Conservation (phyloP, 78 protist genomes). For the Speleostelium caveatum region DNA sequence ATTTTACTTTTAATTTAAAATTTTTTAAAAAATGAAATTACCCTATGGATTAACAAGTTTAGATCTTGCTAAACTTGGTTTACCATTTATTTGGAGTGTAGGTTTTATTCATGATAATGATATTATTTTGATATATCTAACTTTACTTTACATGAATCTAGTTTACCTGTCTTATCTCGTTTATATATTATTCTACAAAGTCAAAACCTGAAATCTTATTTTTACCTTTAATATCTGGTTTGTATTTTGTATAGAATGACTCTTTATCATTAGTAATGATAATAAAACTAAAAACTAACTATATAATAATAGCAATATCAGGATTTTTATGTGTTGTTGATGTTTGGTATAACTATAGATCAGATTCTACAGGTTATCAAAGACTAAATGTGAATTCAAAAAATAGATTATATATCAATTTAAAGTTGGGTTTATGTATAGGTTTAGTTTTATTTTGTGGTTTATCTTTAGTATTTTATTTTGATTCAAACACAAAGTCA, state of each 20-base stretch:
- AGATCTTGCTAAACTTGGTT: conserved; percentile 7
- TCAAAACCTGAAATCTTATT: not conserved
- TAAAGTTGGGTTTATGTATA: conserved; percentile 15
- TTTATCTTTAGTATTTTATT: conserved; percentile 3
- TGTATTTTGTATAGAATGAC: conserved; percentile 21
- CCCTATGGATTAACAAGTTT: not conserved
- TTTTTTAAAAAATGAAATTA: not conserved
- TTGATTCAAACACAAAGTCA: not conserved
- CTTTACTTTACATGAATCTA: not conserved
- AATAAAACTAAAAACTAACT: not conserved
- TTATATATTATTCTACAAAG: conserved; percentile 6
- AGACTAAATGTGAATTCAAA: not conserved
- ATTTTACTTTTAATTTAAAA: too few species aligned
- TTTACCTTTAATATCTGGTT: conserved; percentile 5
- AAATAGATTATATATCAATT: not conserved
- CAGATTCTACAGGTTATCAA: conserved; percentile 10
- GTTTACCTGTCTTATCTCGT: conserved; percentile 33
- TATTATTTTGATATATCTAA: not conserved
- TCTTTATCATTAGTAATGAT: not conserved
- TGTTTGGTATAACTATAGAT: conserved; percentile 34
- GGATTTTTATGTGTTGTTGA: too few species aligned
- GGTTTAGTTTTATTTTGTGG: conserved; percentile 5
- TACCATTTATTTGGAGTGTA: conserved; percentile 47
- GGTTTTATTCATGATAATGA: not conserved
- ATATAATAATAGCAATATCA: not conserved